A percentile compares a stretch with the other conserved stretches of the same genome.
phyloP scores from a whole-genome alignment of 768 basidiomycete species.

The Aureoboletus auriporus region DNA sequence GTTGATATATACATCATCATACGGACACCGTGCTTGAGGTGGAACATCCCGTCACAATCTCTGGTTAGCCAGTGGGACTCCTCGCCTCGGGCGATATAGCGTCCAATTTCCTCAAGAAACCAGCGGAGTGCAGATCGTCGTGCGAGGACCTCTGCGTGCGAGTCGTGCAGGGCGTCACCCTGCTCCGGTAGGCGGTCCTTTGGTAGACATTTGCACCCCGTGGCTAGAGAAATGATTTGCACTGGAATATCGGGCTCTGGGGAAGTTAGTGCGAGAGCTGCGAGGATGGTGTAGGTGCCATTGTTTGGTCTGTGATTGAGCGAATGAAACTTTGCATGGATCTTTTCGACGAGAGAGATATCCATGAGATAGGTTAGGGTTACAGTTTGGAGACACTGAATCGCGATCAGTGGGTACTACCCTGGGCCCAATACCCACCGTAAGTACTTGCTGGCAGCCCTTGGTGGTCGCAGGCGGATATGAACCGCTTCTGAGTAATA shows the following conservation, averaged over 20 bases:
- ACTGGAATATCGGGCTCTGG: constrained; percentile 14
- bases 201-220: constrained; percentile 87
- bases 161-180: constrained; percentile 85
- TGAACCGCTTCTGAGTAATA: constrained; percentile 2
- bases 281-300: constrained; percentile 61
- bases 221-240: constrained; percentile 67
- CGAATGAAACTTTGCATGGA: constrained; percentile 41
- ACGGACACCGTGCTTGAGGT: constrained; percentile 42
- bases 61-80: constrained; percentile 49
- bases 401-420: too few species aligned
- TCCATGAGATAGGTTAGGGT: constrained; percentile 6
- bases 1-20: constrained; percentile 77
- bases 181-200: constrained; percentile 49
- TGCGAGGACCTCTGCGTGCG: constrained; percentile 91
- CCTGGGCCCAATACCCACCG: too few species aligned
- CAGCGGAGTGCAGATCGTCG: constrained; percentile 74
- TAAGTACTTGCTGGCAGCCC: too few species aligned
- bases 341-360: constrained; percentile 31
- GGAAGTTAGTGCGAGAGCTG: constrained; percentile 49
- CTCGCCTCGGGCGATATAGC: constrained; percentile 15
- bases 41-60: constrained; percentile 37
- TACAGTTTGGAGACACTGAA: too few species aligned
- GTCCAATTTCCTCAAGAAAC: constrained; percentile 66
- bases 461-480: neutral
- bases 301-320: constrained; percentile 49